These are phyloP conservation scores for Epichloe brachyelytri DNA, from an alignment of 2,329 filamentous ascomycete genomes.

Conservation along the genomic window DNA sequence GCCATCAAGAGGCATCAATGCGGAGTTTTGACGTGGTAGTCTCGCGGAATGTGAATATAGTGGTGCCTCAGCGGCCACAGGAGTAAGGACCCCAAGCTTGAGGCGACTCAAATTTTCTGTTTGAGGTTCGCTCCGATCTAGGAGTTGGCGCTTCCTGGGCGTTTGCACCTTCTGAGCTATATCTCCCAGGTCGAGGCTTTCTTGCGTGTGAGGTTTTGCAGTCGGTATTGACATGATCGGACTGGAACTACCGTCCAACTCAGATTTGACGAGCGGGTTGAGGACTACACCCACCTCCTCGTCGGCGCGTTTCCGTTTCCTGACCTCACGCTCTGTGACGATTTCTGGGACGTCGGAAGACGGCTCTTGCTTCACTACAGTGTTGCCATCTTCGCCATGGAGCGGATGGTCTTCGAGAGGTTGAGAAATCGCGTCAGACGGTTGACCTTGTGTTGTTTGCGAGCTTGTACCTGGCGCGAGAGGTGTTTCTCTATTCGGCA, in stretches of 20 bases:
- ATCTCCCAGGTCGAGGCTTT: constrained; percentile 45
- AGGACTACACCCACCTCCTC: constrained; percentile 12
- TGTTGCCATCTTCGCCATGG: constrained; percentile 3
- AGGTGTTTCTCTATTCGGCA: not conserved
- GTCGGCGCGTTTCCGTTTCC: constrained; percentile 31
- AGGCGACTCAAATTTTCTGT: constrained; percentile 1
- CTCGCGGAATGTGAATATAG: not conserved
- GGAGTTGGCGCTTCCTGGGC: constrained; percentile 21
- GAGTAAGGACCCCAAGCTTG: constrained; percentile 1
- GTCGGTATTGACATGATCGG: constrained; percentile 13
- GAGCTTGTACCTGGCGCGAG: constrained; percentile 9
- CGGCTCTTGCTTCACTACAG: constrained; percentile 34
- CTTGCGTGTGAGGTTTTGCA: constrained; percentile 26
- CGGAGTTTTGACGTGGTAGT: constrained; percentile 13
- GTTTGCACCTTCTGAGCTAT: constrained; percentile 21
- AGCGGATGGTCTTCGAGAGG: constrained; percentile 13
- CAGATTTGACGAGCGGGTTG: constrained; percentile 28
- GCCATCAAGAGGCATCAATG: constrained; percentile 24
- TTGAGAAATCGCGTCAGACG: constrained; percentile 11
- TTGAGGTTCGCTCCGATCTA: constrained; percentile 9
- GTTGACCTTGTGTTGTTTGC: constrained; percentile 18
- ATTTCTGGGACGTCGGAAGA: constrained; percentile 40
- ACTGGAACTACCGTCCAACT: constrained; percentile 19
- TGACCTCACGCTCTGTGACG: constrained; percentile 35
- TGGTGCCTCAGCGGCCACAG: not conserved